Percentiles rank a stretch among this genome's conserved stretches.
phyloP scores from a whole-genome alignment of 2,329 filamentous ascomycete species.

The Penicillium concentricum region DNA sequence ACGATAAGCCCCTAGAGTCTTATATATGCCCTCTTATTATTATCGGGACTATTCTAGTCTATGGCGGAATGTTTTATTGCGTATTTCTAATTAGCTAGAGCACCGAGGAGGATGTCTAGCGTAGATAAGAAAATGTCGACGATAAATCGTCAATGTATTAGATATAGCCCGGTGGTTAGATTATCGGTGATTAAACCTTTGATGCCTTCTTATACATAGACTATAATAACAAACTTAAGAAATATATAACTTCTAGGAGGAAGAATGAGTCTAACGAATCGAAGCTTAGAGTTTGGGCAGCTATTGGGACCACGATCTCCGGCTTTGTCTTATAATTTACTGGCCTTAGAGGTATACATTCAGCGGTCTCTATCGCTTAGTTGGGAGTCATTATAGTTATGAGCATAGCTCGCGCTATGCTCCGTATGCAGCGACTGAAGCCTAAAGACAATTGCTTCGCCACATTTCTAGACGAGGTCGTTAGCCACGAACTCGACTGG shows the following conservation, averaged over 20 bases:
- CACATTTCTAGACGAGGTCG: not conserved
- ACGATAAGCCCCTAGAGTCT: not conserved
- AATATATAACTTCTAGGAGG: not conserved
- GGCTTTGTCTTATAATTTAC: slow-evolving; percentile 25
- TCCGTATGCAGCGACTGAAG: not conserved
- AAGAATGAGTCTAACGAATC: not conserved
- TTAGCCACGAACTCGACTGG: slow-evolving; percentile 1
- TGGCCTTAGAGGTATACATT: slow-evolving; percentile 20
- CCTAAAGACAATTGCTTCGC: not conserved
- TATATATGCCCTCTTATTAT: slow-evolving; percentile 11
- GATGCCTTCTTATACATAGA: slow-evolving; percentile 15
- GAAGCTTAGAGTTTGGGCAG: slow-evolving; percentile 1
- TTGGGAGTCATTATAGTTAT: slow-evolving; percentile 2
- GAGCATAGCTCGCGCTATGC: not conserved
- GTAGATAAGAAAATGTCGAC: not conserved
- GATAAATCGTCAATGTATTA: slow-evolving; percentile 10
- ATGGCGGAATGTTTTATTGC: slow-evolving; percentile 11
- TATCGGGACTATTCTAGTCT: slow-evolving; percentile 16
- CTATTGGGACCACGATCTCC: slow-evolving; percentile 8
- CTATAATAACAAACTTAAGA: not conserved
- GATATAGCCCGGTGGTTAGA: slow-evolving; percentile 21
- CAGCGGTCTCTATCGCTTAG: slow-evolving; percentile 19
- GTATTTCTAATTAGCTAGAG: slow-evolving; percentile 17
- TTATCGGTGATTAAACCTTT: slow-evolving; percentile 22
- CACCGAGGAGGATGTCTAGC: slow-evolving; percentile 6